phyloP scores from a whole-genome alignment of 2,329 filamentous ascomycete species.

The Teratosphaeriaceae sp. region DNA sequence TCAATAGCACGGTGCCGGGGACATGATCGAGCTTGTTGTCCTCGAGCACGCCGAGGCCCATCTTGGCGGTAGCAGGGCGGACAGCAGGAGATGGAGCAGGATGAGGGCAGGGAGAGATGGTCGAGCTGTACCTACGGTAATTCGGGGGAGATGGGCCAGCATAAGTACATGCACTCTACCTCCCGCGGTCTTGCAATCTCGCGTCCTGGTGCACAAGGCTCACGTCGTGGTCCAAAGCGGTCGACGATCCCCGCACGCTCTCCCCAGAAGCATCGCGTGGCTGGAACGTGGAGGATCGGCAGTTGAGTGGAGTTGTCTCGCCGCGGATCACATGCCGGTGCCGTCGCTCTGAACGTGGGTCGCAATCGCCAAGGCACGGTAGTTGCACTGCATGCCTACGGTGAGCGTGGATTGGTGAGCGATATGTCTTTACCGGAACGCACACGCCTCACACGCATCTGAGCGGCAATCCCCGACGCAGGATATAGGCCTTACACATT shows the following conservation, averaged over 20 bases:
- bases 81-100: neutral
- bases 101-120: neutral
- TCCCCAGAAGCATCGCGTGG: neutral
- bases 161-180: too few relatives aligned
- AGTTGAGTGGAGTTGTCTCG: neutral
- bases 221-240: neutral
- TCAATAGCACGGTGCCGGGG: slow-evolving; percentile 12
- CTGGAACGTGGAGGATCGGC: slow-evolving; percentile 1
- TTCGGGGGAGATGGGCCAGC: too few relatives aligned
- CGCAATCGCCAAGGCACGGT: too few relatives aligned
- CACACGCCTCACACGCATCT: too few relatives aligned
- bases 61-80: neutral
- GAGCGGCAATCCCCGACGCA: too few relatives aligned
- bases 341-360: too few relatives aligned
- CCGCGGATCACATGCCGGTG: too few relatives aligned
- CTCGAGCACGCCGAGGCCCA: slow-evolving; percentile 6
- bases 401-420: too few relatives aligned
- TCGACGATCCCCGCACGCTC: neutral
- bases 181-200: too few relatives aligned
- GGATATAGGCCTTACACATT: too few relatives aligned
- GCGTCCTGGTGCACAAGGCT: neutral
- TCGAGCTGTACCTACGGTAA: neutral
- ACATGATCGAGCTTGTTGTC: slow-evolving; percentile 8
- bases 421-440: too few relatives aligned
- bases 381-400: too few relatives aligned